Evolutionary conservation across 2,329 filamentous ascomycete genomes (phyloP).

Genomic region (Botryosphaeria agaves): DNA sequence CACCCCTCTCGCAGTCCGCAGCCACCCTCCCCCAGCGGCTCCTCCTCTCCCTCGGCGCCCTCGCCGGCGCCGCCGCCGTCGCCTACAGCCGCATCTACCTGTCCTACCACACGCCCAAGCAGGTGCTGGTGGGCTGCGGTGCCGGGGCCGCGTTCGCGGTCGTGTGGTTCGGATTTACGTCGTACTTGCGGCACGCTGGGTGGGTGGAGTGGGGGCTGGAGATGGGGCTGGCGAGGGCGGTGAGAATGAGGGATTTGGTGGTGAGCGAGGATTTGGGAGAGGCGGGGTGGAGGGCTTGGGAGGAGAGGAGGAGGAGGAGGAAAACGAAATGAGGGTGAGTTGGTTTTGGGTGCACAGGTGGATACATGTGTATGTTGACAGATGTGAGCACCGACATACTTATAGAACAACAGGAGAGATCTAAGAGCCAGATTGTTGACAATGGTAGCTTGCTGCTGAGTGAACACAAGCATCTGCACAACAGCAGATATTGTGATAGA

Average conservation of each 20-base stretch:
- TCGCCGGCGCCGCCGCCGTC: conserved; percentile 31
- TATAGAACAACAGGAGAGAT: too few relatives aligned
- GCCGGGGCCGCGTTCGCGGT: conserved; percentile 57
- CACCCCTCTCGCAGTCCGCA: too few relatives aligned
- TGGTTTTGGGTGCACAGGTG: too few relatives aligned
- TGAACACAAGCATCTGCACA: too few relatives aligned
- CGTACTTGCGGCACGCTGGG: conserved; percentile 46
- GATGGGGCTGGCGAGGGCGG: conserved; percentile 41
- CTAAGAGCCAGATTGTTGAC: too few relatives aligned
- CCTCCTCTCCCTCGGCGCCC: conserved; percentile 25
- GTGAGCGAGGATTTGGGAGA: conserved; percentile 78
- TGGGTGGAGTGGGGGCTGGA: conserved; percentile 58
- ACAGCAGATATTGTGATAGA: too few relatives aligned
- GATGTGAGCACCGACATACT: too few relatives aligned
- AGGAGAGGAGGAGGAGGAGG: conserved; percentile 28
- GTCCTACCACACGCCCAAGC: conserved; percentile 76
- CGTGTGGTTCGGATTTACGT: conserved; percentile 62
- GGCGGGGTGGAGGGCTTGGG: conserved; percentile 89
- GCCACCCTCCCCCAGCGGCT: conserved; percentile 45
- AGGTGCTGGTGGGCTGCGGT: conserved; percentile 64
- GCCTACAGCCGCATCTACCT: conserved; percentile 77
- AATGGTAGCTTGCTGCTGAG: too few relatives aligned
- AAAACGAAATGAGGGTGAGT: too few relatives aligned
- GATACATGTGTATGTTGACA: too few relatives aligned
- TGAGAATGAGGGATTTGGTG: conserved; percentile 68